Percentiles rank a stretch among this genome's conserved stretches.
Conservation (phyloP, 768 basidiomycete species). For the Dacryopinax spathularia region DNA sequence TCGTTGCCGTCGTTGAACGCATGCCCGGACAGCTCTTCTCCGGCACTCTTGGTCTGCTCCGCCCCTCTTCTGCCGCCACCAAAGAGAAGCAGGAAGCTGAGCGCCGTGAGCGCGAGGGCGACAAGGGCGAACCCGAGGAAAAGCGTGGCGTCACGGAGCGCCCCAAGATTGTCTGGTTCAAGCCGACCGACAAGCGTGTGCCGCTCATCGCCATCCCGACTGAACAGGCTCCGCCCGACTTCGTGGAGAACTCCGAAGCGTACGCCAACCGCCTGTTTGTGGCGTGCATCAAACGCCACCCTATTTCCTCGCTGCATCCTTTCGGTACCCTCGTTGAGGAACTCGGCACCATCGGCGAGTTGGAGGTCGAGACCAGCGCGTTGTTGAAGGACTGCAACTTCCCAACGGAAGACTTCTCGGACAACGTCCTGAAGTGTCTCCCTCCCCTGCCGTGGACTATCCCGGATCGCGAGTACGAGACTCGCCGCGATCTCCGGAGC, state of each 20-base stretch:
- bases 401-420: conserved; percentile 92
- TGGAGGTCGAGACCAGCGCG: conserved; percentile 95
- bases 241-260: conserved; percentile 82
- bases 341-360: conserved; percentile 93
- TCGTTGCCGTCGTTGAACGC: conserved; percentile 98
- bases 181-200: conserved; percentile 97
- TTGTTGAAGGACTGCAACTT: conserved; percentile 98
- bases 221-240: conserved; percentile 92
- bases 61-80: conserved; percentile 91
- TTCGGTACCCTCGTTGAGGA: conserved; percentile 98
- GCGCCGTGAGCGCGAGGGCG: conserved; percentile 90
- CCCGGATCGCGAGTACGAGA: conserved; percentile 75
- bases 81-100: conserved; percentile 99
- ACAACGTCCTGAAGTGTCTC: conserved; percentile 86
- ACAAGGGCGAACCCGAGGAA: conserved; percentile 62
- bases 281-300: conserved; percentile 97
- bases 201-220: conserved; percentile 97
- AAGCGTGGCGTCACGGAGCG: conserved; percentile 67
- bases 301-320: conserved; percentile 91
- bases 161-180: conserved; percentile 99
- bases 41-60: conserved; percentile 84
- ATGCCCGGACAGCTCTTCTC: conserved; percentile 99
- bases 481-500: conserved; percentile 73
- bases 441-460: conserved; percentile 92
- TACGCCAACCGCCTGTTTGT: conserved; percentile 89